Evolutionary conservation across 2,329 filamentous ascomycete species (phyloP), one percentile per base, ranked within the genome.

Genomic region (Aspergillus latus): DNA sequence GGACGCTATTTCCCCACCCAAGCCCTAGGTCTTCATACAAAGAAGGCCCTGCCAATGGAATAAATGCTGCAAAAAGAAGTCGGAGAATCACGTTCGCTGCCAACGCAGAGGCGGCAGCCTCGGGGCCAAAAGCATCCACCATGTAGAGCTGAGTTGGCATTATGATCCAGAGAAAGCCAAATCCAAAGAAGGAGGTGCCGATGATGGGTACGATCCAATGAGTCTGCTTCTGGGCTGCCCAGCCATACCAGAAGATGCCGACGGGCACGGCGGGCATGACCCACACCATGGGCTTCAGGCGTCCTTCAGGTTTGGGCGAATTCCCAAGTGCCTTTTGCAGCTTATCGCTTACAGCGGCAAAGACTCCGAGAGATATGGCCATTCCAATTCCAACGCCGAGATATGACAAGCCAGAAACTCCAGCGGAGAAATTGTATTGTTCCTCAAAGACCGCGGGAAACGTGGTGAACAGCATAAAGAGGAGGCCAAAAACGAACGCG

Each of bases 21-120:
- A 84, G 63, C 0, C 84, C 84, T 1, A 88, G 69, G 2, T 68
- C 72, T 13, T 77, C 70, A 63, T 86, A 88, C 83, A 88, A 84
- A 44, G 71, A 63, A 32, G 81, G 71, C 0, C 82, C 84, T 1
- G 78, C 77, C 6, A 87, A 72, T 0, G 84, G 85, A 1, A 88
- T 69, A 40, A 85, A 67, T 2, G 80, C 82, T 7, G 82, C 84
- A 5, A 83, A 74, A 0, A 84, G 63, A n/a, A 68, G 73, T 16
- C 60, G 54, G 0, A 64, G 13, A 15, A 64, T 4, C 2, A 29
- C 45, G 10, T 57, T 58, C 2, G 67, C 69, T 15, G 69, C 71
- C 30, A 74, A 46, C 6, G 72, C 72, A 13, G 70, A 73, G 1
- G 72, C 72, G 13, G 67, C 69, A n/a, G 59, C 66, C 36, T 64